Evolutionary conservation across 2,329 filamentous ascomycete species (phyloP).

Genomic region (Ceratocystiopsis minuta): DNA sequence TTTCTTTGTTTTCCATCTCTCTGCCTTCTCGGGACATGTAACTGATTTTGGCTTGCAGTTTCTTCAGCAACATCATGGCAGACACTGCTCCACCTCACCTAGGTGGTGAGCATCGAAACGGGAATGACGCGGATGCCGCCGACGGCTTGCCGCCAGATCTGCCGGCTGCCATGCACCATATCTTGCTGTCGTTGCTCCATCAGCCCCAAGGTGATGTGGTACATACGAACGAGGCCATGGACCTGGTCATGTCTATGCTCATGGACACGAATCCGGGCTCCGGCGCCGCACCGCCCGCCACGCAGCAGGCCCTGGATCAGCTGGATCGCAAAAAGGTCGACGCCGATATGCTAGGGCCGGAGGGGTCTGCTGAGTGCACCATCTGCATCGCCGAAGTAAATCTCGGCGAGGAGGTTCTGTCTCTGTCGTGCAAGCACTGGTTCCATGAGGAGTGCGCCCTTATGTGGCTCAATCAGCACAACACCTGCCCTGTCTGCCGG

Average conservation of each 20-base stretch:
- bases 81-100: slow-evolving; percentile 12
- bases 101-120: slow-evolving; percentile 8
- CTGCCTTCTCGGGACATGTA: slow-evolving; percentile 2
- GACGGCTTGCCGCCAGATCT: slow-evolving; percentile 13
- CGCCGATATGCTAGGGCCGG: slow-evolving; percentile 45
- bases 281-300: slow-evolving; percentile 67
- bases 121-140: slow-evolving; percentile 5
- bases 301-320: slow-evolving; percentile 52
- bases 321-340: slow-evolving; percentile 57
- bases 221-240: slow-evolving; percentile 77
- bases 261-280: slow-evolving; percentile 69
- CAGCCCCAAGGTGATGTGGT: slow-evolving; percentile 51
- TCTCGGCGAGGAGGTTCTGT: slow-evolving; percentile 53
- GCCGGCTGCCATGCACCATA: slow-evolving; percentile 27
- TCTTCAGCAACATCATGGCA: slow-evolving; percentile 28
- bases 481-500: slow-evolving; percentile 76
- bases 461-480: slow-evolving; percentile 75
- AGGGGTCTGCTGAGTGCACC: slow-evolving; percentile 65
- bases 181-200: slow-evolving; percentile 35
- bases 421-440: slow-evolving; percentile 81
- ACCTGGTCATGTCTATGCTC: slow-evolving; percentile 69
- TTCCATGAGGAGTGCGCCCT: slow-evolving; percentile 73
- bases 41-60: slow-evolving; percentile 15
- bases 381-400: slow-evolving; percentile 85
- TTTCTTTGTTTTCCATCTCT: slow-evolving; percentile 3